Conservation (phyloP, 352 stramenopile genomes). For the Peronosclerospora sorghi region DNA sequence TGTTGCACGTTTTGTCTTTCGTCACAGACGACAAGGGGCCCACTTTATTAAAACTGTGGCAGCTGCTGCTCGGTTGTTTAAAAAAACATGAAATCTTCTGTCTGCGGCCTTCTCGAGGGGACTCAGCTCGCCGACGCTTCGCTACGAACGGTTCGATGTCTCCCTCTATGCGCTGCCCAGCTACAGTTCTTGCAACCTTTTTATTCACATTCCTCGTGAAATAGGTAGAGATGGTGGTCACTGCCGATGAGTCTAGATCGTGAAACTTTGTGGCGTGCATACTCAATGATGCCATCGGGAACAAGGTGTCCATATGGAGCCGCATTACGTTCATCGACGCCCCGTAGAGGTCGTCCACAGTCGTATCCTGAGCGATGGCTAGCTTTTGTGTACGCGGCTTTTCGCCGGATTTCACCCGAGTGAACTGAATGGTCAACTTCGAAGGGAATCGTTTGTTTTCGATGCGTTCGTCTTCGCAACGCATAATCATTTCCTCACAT, state of each 20-base stretch:
- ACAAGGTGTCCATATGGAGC: constrained; percentile 36
- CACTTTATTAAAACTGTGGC: neutral
- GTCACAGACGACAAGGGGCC: neutral
- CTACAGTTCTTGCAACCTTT: constrained; percentile 1
- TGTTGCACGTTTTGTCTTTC: neutral
- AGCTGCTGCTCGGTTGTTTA: neutral
- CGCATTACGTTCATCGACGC: constrained; percentile 43
- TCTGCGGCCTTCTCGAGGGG: constrained; percentile 14
- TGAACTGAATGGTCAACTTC: constrained; percentile 44
- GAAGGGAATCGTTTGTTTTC: constrained; percentile 73
- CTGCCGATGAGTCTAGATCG: constrained; percentile 24
- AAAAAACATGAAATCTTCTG: constrained; percentile 62
- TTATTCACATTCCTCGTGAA: constrained; percentile 31
- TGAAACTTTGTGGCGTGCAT: constrained; percentile 70
- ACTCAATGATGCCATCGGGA: constrained; percentile 42
- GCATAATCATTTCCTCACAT: constrained; percentile 61
- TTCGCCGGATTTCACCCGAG: constrained; percentile 21
- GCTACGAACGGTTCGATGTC: constrained; percentile 14
- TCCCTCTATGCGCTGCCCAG: constrained; percentile 14
- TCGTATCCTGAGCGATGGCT: constrained; percentile 43
- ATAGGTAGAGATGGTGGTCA: constrained; percentile 57
- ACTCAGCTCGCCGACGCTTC: constrained; percentile 10
- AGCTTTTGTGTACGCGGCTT: constrained; percentile 46
- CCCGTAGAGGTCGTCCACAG: constrained; percentile 39
- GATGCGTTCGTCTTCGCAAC: constrained; percentile 64